Evolutionary conservation across 164 flowering plant genomes (phyloP).

Genomic region (Amborella trichopoda): DNA sequence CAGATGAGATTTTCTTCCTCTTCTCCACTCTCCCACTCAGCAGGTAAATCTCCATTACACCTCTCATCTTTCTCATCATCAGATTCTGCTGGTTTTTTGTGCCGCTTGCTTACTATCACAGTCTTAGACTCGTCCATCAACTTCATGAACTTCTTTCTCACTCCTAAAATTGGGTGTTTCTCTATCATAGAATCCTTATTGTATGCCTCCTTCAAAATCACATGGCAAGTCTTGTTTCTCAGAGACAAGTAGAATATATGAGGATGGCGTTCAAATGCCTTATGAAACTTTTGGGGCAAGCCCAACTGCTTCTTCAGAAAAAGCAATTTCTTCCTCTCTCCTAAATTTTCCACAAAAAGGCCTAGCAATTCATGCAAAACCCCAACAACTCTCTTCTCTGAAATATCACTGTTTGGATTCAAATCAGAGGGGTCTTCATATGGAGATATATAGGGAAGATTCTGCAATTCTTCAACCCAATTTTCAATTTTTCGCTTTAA

Average conservation of each 20-base stretch:
- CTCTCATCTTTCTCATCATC: not conserved
- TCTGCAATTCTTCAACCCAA: slow-evolving; percentile 69
- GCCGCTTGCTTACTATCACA: slow-evolving; percentile 33
- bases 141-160: slow-evolving; percentile 52
- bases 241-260: slow-evolving; percentile 72
- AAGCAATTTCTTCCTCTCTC: slow-evolving; percentile 56
- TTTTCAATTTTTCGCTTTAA: slow-evolving; percentile 54
- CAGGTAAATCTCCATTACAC: too few relatives aligned
- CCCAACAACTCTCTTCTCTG: slow-evolving; percentile 74
- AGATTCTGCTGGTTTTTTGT: slow-evolving; percentile 1
- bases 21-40: too few relatives aligned
- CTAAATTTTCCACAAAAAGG: slow-evolving; percentile 70
- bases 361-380: slow-evolving; percentile 78
- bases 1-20: too few relatives aligned
- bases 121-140: slow-evolving; percentile 40
- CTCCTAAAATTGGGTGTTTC: slow-evolving; percentile 47
- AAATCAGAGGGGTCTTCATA: slow-evolving; percentile 50
- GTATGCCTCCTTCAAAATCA: slow-evolving; percentile 71
- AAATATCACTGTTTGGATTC: slow-evolving; percentile 45
- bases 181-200: slow-evolving; percentile 28
- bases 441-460: slow-evolving; percentile 71
- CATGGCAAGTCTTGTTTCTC: slow-evolving; percentile 68
- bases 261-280: slow-evolving; percentile 72
- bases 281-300: slow-evolving; percentile 74
- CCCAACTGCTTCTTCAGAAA: slow-evolving; percentile 54